Percentiles rank a stretch among this genome's conserved stretches.
phyloP scores from a whole-genome alignment of 257 asterid species.

The Mitragyna speciosa region DNA sequence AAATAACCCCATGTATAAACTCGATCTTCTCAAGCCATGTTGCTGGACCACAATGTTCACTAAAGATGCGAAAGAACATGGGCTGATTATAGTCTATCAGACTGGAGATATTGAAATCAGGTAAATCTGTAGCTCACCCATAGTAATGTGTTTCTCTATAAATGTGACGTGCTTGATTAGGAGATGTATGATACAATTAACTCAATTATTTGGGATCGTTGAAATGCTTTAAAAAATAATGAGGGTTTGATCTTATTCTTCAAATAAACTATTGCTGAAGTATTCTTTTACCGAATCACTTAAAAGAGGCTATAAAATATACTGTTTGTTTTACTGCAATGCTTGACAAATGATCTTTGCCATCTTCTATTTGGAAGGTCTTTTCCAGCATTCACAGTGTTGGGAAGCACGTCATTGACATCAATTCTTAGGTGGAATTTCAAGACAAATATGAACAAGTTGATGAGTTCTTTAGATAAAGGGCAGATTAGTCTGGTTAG shows the following conservation, averaged over 20 bases:
- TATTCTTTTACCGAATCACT: neutral
- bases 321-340: neutral
- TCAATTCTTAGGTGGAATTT: slow-evolving; percentile 78
- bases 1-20: slow-evolving; percentile 35
- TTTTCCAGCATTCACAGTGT: slow-evolving; percentile 58
- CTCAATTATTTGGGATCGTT: neutral
- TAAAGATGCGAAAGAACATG: slow-evolving; percentile 50
- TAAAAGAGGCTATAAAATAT: neutral
- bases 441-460: slow-evolving; percentile 74
- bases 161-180: neutral
- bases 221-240: neutral
- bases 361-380: slow-evolving; percentile 51
- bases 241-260: neutral
- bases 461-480: slow-evolving; percentile 71
- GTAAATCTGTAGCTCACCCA: slow-evolving; percentile 35
- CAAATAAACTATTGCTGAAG: neutral
- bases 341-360: neutral
- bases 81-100: slow-evolving; percentile 65
- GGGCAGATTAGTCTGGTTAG: slow-evolving; percentile 81
- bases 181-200: neutral
- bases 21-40: slow-evolving; percentile 73
- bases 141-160: slow-evolving; percentile 20
- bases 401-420: slow-evolving; percentile 68
- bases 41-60: slow-evolving; percentile 72
- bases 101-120: slow-evolving; percentile 81